A percentile compares a stretch with the other conserved stretches of the same genome.
Evolutionary conservation across 2,329 filamentous ascomycete species (phyloP).

Genomic region (Mycosphaerella arachidis): DNA sequence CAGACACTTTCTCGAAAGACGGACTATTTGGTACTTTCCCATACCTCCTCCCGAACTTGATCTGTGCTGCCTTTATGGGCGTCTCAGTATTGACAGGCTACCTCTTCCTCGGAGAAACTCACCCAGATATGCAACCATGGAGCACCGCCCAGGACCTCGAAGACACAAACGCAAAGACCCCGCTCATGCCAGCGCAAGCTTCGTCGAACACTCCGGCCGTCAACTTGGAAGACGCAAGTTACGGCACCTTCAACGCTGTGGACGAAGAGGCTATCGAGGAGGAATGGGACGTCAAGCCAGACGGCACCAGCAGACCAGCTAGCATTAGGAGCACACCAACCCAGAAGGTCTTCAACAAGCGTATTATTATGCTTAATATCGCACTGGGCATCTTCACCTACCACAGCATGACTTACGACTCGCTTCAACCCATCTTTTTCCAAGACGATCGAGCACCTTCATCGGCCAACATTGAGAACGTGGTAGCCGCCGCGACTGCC

Average conservation of each 20-base stretch:
- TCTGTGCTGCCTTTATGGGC: conserved; percentile 72
- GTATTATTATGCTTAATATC: conserved; percentile 71
- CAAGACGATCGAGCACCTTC: conserved; percentile 63
- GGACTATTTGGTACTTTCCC: conserved; percentile 74
- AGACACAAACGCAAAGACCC: conserved; percentile 58
- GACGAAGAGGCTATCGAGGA: conserved; percentile 51
- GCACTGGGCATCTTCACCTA: conserved; percentile 88
- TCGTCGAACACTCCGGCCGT: conserved; percentile 68
- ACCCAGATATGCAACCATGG: conserved; percentile 70
- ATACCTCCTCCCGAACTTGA: conserved; percentile 82
- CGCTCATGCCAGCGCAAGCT: conserved; percentile 61
- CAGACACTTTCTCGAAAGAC: conserved; percentile 60
- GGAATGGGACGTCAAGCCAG: conserved; percentile 48
- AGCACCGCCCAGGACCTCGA: conserved; percentile 37
- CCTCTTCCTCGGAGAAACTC: conserved; percentile 79
- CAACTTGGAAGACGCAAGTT: conserved; percentile 67
- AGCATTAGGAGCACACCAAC: conserved; percentile 32
- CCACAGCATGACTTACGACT: conserved; percentile 92
- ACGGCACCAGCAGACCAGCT: conserved; percentile 38
- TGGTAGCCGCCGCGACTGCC: conserved; percentile 21
- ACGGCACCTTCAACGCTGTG: conserved; percentile 39
- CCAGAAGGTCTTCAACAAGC: conserved; percentile 53
- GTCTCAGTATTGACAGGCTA: conserved; percentile 77
- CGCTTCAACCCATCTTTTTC: conserved; percentile 86
- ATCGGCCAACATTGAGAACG: conserved; percentile 32